Evolutionary conservation across 805 yeast species (phyloP).

Genomic region (Zygotorulaspora florentina): DNA sequence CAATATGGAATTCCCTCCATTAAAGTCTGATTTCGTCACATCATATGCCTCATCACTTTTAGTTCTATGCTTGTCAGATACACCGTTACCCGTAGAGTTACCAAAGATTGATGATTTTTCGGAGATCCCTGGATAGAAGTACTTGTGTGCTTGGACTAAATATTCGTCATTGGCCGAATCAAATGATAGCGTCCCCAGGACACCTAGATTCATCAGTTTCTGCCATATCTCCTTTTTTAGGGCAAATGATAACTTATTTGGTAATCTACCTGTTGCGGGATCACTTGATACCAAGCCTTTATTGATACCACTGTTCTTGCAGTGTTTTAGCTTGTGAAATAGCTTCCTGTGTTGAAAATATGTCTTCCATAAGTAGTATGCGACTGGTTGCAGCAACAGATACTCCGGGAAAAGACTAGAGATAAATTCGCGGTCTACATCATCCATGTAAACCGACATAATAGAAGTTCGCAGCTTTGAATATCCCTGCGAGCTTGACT

Average conservation of each 20-base stretch:
- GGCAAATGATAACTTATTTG: constrained; percentile 14
- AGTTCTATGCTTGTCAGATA: not conserved
- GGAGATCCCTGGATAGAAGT: constrained; percentile 25
- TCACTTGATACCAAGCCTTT: constrained; percentile 4
- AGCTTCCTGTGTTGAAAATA: constrained; percentile 27
- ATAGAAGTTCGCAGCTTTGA: not conserved
- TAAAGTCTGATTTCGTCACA: constrained; percentile 3
- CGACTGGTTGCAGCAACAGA: constrained; percentile 33
- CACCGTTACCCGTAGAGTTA: not conserved
- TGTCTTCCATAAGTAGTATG: constrained; percentile 25
- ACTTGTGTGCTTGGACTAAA: constrained; percentile 30
- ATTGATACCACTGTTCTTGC: constrained; percentile 2
- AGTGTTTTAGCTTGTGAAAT: constrained; percentile 23
- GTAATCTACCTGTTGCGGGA: constrained; percentile 2
- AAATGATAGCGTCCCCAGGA: constrained; percentile 33
- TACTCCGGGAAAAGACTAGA: constrained; percentile 29
- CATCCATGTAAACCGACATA: constrained; percentile 27
- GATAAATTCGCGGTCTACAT: constrained; percentile 27
- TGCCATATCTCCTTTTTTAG: constrained; percentile 33
- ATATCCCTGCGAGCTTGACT: no score
- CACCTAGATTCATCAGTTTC: constrained; percentile 30
- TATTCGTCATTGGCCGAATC: constrained; percentile 31
- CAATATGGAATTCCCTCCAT: constrained; percentile 6
- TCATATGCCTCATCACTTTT: constrained; percentile 3
- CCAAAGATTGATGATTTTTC: not conserved